Conservation (phyloP, 495 filamentous ascomycete species). For the Neurospora hispaniola region DNA sequence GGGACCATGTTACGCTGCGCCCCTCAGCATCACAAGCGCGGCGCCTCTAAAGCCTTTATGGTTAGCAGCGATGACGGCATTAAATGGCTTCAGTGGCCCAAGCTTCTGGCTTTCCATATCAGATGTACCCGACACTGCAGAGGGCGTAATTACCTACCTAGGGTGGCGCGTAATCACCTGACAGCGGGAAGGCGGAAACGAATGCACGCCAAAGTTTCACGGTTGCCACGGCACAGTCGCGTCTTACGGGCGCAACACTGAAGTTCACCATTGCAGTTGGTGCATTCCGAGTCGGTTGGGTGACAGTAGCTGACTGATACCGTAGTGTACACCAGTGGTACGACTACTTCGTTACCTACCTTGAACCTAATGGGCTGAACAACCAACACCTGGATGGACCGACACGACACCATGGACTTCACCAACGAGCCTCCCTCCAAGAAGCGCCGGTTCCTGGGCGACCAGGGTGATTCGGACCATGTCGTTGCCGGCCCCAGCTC, state of each 20-base stretch:
- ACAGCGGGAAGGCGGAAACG: background rate
- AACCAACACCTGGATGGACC: constrained; percentile 2
- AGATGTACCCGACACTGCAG: too few relatives aligned
- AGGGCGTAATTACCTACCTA: background rate
- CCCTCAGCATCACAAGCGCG: background rate
- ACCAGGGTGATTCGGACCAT: constrained; percentile 32
- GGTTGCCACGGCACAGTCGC: constrained; percentile 12
- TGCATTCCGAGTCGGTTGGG: too few relatives aligned
- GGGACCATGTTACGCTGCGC: background rate
- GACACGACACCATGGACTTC: constrained; percentile 40
- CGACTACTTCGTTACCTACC: too few relatives aligned
- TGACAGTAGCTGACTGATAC: background rate
- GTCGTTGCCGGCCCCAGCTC: background rate
- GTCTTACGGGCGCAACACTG: constrained; percentile 20
- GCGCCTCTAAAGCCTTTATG: background rate
- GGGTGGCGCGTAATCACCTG: constrained; percentile 18
- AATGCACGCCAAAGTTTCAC: constrained; percentile 20
- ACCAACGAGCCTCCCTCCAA: constrained; percentile 58
- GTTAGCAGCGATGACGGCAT: background rate
- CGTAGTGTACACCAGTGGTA: background rate
- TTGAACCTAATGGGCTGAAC: background rate
- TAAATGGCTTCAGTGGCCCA: background rate
- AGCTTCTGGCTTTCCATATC: background rate
- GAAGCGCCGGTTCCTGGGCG: constrained; percentile 71
- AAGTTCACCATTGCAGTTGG: too few relatives aligned